phyloP scores from a whole-genome alignment of 768 basidiomycete species.

The Naganishia kalamii region DNA sequence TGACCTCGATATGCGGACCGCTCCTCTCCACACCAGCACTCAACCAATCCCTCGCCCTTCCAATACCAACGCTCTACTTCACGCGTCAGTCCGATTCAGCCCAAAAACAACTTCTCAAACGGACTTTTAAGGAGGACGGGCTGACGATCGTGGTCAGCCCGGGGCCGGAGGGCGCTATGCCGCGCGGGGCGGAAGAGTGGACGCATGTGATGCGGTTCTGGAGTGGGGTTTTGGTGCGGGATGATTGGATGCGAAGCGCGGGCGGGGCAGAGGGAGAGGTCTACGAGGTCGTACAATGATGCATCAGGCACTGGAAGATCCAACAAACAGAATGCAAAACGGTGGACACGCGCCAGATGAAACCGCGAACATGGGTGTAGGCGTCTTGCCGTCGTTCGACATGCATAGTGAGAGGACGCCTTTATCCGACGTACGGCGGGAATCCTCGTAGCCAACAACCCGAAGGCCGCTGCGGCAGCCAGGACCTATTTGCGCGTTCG shows the following conservation, averaged over 20 bases:
- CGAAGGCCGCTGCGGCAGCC: no score
- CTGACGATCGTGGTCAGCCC: constrained; percentile 18
- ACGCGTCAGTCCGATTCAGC: neutral
- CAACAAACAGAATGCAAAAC: no score
- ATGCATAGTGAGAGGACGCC: no score
- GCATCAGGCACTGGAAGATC: neutral
- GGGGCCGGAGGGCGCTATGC: constrained; percentile 36
- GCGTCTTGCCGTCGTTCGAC: no score
- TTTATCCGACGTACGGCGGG: no score
- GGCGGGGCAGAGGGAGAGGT: constrained; percentile 37
- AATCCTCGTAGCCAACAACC: no score
- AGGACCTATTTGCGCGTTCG: no score
- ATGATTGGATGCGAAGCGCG: constrained; percentile 32
- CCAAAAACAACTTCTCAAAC: neutral
- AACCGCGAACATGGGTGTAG: no score
- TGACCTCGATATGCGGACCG: constrained; percentile 32
- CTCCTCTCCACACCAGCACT: constrained; percentile 32
- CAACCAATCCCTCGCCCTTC: constrained; percentile 3
- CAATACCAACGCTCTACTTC: constrained; percentile 24
- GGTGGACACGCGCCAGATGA: no score
- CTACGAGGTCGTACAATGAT: constrained; percentile 40
- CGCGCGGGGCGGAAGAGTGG: constrained; percentile 36
- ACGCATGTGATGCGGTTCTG: constrained; percentile 44
- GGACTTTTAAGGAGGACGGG: constrained; percentile 1
- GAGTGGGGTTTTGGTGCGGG: constrained; percentile 35